Conservation (phyloP, 1,139 yeast genomes). For the Zygosaccharomyces sapae region DNA sequence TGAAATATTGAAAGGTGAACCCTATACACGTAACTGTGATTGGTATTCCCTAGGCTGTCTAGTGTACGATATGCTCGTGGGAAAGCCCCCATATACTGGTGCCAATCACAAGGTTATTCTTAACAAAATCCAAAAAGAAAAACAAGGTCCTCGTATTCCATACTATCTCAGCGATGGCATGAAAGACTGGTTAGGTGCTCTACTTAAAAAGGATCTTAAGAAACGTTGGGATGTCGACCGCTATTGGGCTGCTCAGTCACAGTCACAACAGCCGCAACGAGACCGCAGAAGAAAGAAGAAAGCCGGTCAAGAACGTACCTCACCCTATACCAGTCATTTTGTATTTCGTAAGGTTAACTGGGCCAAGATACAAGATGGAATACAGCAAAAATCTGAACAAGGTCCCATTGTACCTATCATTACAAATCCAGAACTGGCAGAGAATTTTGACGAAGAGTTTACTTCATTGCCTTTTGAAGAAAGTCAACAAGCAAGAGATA, state of each 20-base stretch:
- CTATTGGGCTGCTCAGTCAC: constrained; percentile 26
- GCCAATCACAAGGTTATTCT: constrained; percentile 75
- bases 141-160: constrained; percentile 62
- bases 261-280: constrained; percentile 18
- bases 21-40: constrained; percentile 84
- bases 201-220: constrained; percentile 68
- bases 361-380: constrained; percentile 53
- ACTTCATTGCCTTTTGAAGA: constrained; percentile 58
- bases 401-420: constrained; percentile 89
- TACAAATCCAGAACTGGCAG: constrained; percentile 83
- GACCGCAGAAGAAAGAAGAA: constrained; percentile 45
- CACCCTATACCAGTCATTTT: constrained; percentile 46
- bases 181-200: constrained; percentile 69
- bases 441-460: constrained; percentile 84
- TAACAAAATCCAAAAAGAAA: constrained; percentile 74
- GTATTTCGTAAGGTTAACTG: constrained; percentile 80
- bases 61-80: constrained; percentile 79
- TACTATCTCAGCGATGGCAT: constrained; percentile 80
- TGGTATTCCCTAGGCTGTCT: constrained; percentile 98
- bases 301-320: constrained; percentile 27
- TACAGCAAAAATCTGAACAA: constrained; percentile 39
- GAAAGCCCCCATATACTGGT: constrained; percentile 93
- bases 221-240: constrained; percentile 71
- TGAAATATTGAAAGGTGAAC: constrained; percentile 77
- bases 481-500: constrained; percentile 16